A percentile compares a stretch with the other conserved stretches of the same genome.
Conservation (phyloP, 768 basidiomycete genomes). For the Collybiopsis confluens region DNA sequence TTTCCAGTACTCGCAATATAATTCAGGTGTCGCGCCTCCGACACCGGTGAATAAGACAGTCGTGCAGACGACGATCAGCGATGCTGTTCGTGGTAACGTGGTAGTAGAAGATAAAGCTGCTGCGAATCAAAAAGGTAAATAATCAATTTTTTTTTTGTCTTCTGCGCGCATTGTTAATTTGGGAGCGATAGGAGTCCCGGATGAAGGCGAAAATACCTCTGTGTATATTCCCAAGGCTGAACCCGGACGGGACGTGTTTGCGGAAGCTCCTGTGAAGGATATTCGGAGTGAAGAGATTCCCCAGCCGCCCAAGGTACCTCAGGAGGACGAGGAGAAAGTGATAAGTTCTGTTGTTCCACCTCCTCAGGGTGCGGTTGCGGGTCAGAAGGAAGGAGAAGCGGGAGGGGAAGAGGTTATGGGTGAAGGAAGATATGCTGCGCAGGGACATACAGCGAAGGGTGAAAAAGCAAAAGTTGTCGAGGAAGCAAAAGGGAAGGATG, state of each 20-base stretch:
- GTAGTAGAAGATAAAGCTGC: conserved; percentile 44
- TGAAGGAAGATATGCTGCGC: background rate
- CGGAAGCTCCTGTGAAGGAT: too few species aligned
- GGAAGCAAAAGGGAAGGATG: conserved; percentile 8
- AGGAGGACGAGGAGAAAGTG: conserved; percentile 28
- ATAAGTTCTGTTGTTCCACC: conserved; percentile 28
- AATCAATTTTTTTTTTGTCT: background rate
- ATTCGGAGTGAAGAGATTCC: conserved; percentile 38
- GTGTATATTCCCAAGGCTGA: conserved; percentile 30
- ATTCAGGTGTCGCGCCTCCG: conserved; percentile 23
- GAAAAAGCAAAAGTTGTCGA: background rate
- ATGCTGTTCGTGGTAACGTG: conserved; percentile 49
- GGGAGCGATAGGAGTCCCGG: background rate
- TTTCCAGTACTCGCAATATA: conserved; percentile 56
- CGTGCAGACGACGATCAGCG: conserved; percentile 45
- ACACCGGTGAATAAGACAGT: conserved; percentile 33
- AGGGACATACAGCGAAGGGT: background rate
- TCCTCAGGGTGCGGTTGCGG: background rate
- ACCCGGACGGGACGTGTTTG: too few species aligned
- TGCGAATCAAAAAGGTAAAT: conserved; percentile 7
- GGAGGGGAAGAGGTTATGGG: conserved; percentile 6
- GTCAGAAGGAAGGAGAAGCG: background rate
- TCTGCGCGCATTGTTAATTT: background rate
- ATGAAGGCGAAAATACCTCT: conserved; percentile 27
- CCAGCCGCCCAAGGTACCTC: conserved; percentile 10